These are phyloP conservation scores for Pseudocercospora vitis DNA, from an alignment of 2,329 filamentous ascomycete species.

Conservation along the genomic window DNA sequence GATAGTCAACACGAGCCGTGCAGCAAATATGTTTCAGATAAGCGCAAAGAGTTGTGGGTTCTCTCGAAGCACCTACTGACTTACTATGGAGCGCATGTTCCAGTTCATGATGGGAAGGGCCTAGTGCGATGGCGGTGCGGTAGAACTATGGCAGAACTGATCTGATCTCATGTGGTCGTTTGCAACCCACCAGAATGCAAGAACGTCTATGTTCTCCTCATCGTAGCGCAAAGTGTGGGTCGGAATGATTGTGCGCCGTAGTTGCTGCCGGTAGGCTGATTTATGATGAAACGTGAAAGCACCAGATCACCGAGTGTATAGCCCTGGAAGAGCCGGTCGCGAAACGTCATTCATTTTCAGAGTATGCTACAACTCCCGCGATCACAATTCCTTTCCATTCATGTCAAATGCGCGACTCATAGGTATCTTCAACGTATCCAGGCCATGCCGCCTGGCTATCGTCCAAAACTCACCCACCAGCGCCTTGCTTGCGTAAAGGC, in stretches of 20 bases:
- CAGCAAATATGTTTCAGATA: background rate
- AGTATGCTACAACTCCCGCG: background rate
- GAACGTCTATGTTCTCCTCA: background rate
- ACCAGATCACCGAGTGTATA: background rate
- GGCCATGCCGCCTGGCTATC: background rate
- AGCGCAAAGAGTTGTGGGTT: background rate
- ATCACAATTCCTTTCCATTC: background rate
- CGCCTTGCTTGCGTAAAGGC: constrained; percentile 6
- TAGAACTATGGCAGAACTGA: background rate
- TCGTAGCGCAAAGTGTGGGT: background rate
- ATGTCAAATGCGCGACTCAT: background rate
- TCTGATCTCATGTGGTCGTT: background rate
- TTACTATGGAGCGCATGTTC: too few species aligned
- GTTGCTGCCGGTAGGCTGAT: background rate
- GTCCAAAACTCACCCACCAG: background rate
- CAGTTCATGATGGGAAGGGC: background rate
- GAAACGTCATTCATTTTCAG: background rate
- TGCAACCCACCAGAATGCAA: background rate
- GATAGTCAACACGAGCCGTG: background rate
- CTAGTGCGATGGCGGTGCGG: background rate
- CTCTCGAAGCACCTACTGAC: too few species aligned
- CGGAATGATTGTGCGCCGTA: background rate
- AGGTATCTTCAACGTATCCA: background rate
- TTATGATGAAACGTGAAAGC: background rate
- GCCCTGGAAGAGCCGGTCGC: too few species aligned